These are phyloP conservation scores for Mrakiaceae sp. DNA, from an alignment of 1,284 basidiomycete genomes.

Conservation along the genomic window DNA sequence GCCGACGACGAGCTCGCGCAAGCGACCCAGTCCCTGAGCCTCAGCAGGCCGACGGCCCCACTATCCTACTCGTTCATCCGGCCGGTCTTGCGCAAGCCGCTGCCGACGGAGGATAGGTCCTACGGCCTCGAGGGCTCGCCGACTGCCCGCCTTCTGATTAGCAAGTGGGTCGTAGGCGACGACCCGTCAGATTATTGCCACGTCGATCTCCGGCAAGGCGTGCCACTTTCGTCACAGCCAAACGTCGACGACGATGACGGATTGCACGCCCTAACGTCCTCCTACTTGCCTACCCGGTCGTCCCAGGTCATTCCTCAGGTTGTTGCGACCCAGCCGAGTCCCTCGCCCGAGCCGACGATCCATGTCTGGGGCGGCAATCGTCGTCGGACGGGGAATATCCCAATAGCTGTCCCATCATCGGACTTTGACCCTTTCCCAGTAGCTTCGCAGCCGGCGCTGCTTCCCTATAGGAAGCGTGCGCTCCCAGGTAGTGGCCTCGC, in stretches of 20 bases:
- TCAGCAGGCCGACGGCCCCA: neutral
- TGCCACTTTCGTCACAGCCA: neutral
- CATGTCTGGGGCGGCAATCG: neutral
- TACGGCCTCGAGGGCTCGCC: neutral
- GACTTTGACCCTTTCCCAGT: neutral
- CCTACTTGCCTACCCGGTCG: neutral
- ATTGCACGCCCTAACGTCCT: neutral
- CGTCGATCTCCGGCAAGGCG: neutral
- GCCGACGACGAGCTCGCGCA: conserved; percentile 12
- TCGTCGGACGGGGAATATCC: no score
- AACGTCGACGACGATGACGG: neutral
- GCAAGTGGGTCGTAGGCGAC: conserved; percentile 13
- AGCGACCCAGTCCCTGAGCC: conserved; percentile 12
- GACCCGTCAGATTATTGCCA: conserved; percentile 14
- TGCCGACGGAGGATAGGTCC: neutral
- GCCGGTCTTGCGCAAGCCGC: neutral
- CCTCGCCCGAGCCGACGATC: neutral
- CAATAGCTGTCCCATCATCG: neutral
- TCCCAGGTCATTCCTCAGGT: neutral
- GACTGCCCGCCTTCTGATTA: conserved; percentile 8
- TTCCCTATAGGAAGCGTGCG: neutral
- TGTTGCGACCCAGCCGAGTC: neutral
- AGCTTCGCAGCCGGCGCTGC: neutral
- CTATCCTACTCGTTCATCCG: conserved; percentile 5
- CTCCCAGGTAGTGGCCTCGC: neutral